Conservation (phyloP, 768 basidiomycete genomes). For the Mycena galopus region DNA sequence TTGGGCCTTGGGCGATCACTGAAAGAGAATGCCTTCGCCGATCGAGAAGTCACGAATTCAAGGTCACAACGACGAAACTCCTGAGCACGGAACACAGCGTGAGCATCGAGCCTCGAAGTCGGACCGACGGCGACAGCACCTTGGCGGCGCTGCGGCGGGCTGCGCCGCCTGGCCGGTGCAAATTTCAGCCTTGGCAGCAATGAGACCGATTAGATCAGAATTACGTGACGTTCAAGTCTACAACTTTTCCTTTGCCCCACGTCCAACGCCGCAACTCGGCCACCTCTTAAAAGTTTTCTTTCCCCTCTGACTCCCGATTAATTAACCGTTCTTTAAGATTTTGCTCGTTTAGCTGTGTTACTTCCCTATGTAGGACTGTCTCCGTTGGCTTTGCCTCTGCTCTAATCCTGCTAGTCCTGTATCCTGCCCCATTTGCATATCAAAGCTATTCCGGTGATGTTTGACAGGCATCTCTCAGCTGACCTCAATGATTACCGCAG, state of each 20-base stretch:
- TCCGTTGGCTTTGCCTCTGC: not conserved
- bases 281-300: slow-evolving; percentile 7
- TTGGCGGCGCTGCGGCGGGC: slow-evolving; percentile 7
- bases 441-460: not conserved
- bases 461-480: not conserved
- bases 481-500: not conserved
- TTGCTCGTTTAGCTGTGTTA: not conserved
- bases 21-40: slow-evolving; percentile 1
- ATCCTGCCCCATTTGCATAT: not conserved
- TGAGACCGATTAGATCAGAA: slow-evolving; percentile 6
- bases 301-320: too few relatives aligned
- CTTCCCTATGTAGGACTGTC: not conserved
- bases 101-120: slow-evolving; percentile 10
- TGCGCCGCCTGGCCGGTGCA: slow-evolving; percentile 5
- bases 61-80: slow-evolving; percentile 12
- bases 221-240: not conserved
- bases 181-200: slow-evolving; percentile 5
- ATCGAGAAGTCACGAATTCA: slow-evolving; percentile 10
- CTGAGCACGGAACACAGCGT: slow-evolving; percentile 10
- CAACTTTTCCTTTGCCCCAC: slow-evolving; percentile 6
- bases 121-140: slow-evolving; percentile 9
- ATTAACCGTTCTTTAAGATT: not conserved
- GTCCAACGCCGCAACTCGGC: slow-evolving; percentile 6
- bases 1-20: too few relatives aligned
- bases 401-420: not conserved